Percentiles rank a stretch among this genome's conserved stretches.
Conservation (phyloP, 192 early-diverging fungal species). For the Dimargaris verticillata region DNA sequence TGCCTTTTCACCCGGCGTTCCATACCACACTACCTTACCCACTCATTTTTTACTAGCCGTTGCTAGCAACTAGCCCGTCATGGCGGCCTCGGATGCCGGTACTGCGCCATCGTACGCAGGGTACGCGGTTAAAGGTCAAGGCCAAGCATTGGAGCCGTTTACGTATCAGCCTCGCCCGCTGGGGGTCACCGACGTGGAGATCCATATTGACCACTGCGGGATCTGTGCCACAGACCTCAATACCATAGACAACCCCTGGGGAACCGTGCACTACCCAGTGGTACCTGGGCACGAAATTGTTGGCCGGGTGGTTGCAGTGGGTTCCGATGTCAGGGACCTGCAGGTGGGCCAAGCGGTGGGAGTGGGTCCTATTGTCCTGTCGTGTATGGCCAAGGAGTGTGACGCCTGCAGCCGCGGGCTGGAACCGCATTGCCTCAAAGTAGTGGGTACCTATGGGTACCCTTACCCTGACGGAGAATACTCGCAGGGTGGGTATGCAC, state of each 20-base stretch:
- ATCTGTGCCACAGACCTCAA: constrained; percentile 16
- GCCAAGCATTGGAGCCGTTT: neutral
- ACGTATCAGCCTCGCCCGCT: constrained; percentile 22
- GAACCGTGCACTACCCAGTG: constrained; percentile 19
- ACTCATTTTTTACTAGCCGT: too few species aligned
- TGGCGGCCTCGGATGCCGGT: too few species aligned
- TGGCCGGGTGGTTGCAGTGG: constrained; percentile 26
- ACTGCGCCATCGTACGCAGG: too few species aligned
- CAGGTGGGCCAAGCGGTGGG: constrained; percentile 32
- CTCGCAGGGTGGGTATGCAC: constrained; percentile 17
- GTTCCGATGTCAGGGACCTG: constrained; percentile 14
- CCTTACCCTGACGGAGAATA: constrained; percentile 12
- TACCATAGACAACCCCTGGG: constrained; percentile 14
- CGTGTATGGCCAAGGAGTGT: constrained; percentile 14
- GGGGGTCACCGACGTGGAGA: constrained; percentile 28
- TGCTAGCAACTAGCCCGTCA: too few species aligned
- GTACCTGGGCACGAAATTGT: constrained; percentile 40
- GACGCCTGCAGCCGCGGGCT: constrained; percentile 12
- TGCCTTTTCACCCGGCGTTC: too few species aligned
- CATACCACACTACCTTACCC: too few species aligned
- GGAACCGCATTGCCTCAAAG: constrained; percentile 7
- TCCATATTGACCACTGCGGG: constrained; percentile 28
- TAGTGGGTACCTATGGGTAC: constrained; percentile 7
- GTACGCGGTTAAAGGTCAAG: too few species aligned
- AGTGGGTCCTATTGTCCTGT: constrained; percentile 17